These are phyloP conservation scores for Heterobasidion occidentale DNA, from an alignment of 1,284 basidiomycete species.

Conservation along the genomic window DNA sequence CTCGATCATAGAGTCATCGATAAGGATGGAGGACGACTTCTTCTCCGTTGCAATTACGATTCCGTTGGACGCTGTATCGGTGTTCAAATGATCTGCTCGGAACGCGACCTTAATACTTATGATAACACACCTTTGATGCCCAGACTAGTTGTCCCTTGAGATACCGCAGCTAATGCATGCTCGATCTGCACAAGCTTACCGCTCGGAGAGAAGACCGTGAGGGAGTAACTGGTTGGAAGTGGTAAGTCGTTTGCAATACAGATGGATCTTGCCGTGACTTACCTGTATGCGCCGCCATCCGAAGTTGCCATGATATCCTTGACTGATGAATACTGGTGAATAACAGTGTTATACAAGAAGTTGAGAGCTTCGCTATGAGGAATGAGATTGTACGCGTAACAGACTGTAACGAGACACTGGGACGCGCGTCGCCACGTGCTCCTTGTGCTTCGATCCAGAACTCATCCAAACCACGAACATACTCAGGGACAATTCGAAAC, in stretches of 20 bases:
- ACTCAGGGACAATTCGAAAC: too few species aligned
- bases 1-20: constrained; percentile 96
- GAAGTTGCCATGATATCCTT: constrained; percentile 46
- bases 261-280: constrained; percentile 8
- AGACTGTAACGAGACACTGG: not conserved
- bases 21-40: constrained; percentile 94
- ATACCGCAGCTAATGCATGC: constrained; percentile 95
- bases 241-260: not conserved
- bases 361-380: not conserved
- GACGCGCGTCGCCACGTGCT: not conserved
- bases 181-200: constrained; percentile 99
- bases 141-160: constrained; percentile 93
- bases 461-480: too few species aligned
- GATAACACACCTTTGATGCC: constrained; percentile 86
- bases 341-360: constrained; percentile 1
- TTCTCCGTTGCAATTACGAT: constrained; percentile 99
- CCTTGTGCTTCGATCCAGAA: too few species aligned
- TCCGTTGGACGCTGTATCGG: constrained; percentile 82
- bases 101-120: constrained; percentile 5
- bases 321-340: not conserved
- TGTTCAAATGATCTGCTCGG: not conserved
- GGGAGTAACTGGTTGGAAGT: constrained; percentile 74
- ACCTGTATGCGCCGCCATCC: constrained; percentile 83
- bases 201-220: constrained; percentile 98
- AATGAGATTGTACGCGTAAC: not conserved